Evolutionary conservation across 1,284 basidiomycete species (phyloP), one percentile per base, ranked within the genome.

Genomic region (Cystobasidiaceae sp.): DNA sequence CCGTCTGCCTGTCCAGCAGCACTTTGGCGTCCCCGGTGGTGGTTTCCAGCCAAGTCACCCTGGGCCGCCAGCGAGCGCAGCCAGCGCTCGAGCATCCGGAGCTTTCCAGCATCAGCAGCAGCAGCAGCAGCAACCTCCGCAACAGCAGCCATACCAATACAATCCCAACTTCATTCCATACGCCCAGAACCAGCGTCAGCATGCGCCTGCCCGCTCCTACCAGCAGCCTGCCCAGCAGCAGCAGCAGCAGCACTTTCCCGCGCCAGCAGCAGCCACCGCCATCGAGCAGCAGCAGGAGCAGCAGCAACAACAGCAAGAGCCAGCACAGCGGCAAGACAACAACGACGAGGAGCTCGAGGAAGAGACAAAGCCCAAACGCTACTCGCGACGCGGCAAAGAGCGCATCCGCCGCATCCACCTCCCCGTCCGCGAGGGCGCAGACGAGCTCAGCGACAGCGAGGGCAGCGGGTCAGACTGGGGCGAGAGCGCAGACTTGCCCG

Each of bases 391-490:
- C 27, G 37, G 39, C 9, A 56, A 56, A 19, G 61, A 64, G 32
- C 39, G 61, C 7, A 46, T 55, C 15, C 50, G 61, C 46, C 44
- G 52, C 17, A 64, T 64, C 17, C 61, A 64, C 41, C 52, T 64
- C n/a, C 61, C 61, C 6, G 61, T 64, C 43, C 51, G 61, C 39
- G 51, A 55, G 21, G 61, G 61, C n/a, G 56, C 56, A 52, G 52
- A 64, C 45, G 51, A 64, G 51, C 50, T 64, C 37, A 56, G 51
- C 8, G 50, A 52, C 25, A 51, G 51, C 51, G 61, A 64, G 32
- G 61, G 61, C 30, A 51, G 51, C 25, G 61, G 61, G 28, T 54
- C 49, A 19, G 51, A 64, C 19, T 64, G 61, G 61, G 54, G 37
- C 41, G 54, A 56, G 37, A 37, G 51, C 27, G 32, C n/a, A n/a